Conservation (phyloP, 768 basidiomycete genomes). For the Mycena metata region DNA sequence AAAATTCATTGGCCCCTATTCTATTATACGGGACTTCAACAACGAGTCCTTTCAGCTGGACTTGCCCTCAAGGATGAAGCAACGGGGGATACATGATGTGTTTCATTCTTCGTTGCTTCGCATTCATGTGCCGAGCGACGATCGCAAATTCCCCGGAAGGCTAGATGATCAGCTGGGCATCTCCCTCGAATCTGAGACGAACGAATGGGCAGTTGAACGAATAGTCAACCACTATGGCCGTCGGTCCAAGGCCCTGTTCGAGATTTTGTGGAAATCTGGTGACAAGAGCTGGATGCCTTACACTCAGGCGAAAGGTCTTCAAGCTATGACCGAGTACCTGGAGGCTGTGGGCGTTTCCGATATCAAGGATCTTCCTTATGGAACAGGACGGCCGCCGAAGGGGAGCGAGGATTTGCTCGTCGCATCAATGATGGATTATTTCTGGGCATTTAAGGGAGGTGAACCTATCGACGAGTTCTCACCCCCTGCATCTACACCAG, state of each 20-base stretch:
- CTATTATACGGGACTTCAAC: slow-evolving; percentile 29
- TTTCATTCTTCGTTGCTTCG: slow-evolving; percentile 48
- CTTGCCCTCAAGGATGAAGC: slow-evolving; percentile 39
- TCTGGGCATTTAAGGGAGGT: too few species aligned
- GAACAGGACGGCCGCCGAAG: too few species aligned
- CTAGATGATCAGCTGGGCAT: slow-evolving; percentile 1
- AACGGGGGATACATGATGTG: slow-evolving; percentile 16
- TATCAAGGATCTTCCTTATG: not conserved
- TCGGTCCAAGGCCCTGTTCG: slow-evolving; percentile 38
- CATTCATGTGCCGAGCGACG: slow-evolving; percentile 51
- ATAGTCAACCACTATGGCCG: slow-evolving; percentile 42
- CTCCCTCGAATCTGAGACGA: not conserved
- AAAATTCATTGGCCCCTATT: slow-evolving; percentile 49
- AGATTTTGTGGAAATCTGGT: slow-evolving; percentile 47
- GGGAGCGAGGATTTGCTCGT: too few species aligned
- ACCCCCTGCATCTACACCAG: too few species aligned
- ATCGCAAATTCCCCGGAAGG: slow-evolving; percentile 12
- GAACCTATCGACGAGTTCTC: too few species aligned
- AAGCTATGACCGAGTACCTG: slow-evolving; percentile 43
- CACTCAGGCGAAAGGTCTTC: slow-evolving; percentile 38
- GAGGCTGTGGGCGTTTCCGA: not conserved
- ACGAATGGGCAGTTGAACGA: slow-evolving; percentile 43
- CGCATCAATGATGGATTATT: too few species aligned
- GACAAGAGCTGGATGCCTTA: slow-evolving; percentile 52
- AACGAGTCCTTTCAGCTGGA: slow-evolving; percentile 38